Base-by-base conservation (phyloP, 192 early-diverging fungal genomes). In the Backusella macrospora region DNA sequence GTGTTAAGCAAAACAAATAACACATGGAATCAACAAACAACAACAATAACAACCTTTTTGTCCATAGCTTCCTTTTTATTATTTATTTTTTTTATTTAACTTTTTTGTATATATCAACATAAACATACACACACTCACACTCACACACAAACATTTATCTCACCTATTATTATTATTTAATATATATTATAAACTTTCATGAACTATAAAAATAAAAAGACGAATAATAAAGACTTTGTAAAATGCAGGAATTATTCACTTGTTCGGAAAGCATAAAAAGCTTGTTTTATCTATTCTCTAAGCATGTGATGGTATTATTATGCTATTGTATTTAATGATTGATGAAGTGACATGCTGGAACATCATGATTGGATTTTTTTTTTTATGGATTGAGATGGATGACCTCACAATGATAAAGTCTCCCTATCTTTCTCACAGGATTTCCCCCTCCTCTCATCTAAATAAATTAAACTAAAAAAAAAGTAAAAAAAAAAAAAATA, bases 71-170 rank as follows among this genome's bases (percentile, higher is more conserved):
- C 29, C 29, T 34, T 34, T 34, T 34, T 34, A 34, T 34, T 34
- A 34, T 34, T 49, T 49, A 49, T 59, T 59, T 49, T 49, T 5
- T 49, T 59, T 59, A 59, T 59, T 59, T 26, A 23, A 59, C 52
- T 21, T 59, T 59, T 49, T 59, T 59, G 52, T 59, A 59, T 23
- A 59, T 59, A 59, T 59, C 52, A 59, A 59, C 52, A 59, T 15
- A 15, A 49, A 49, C 47, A 49, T 34, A 34, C 29, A 34, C 29
- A 34, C 29, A 34, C 29, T 34, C 29, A 34, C 29, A 49, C 47
- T 23, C 48, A 49, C 47, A 59, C 48, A 49, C 52, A 21, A 55
- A 55, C 52, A 59, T 59, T 26, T 59, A 18, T 18, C 52, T 59
- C 52, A 23, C 49, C 49, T 21, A 55, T 23, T 59, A 18, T 59